Conservation (phyloP, 768 basidiomycete genomes). For the Sporobolomyces phaffii region DNA sequence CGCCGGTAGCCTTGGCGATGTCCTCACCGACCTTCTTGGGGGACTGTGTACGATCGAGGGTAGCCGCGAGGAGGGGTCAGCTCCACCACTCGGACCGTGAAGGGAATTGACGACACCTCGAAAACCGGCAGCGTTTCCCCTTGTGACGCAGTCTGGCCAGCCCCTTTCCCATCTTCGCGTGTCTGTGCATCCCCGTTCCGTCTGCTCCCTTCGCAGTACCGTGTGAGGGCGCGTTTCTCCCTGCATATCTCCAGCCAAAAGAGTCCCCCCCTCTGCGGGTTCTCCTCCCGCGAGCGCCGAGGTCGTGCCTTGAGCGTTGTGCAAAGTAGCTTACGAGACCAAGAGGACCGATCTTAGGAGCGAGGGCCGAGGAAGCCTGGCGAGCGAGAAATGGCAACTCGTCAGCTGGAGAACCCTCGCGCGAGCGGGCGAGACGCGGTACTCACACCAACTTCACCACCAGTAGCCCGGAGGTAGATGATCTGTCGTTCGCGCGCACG, state of each 20-base stretch:
- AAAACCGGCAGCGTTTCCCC: background rate
- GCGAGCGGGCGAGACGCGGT: fast-evolving
- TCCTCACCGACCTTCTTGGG: conserved; percentile 99
- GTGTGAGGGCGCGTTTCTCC: too few species aligned
- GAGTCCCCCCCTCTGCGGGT: too few species aligned
- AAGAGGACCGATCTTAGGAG: conserved; percentile 99
- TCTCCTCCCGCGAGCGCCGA: too few species aligned
- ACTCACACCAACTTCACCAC: conserved; percentile 82
- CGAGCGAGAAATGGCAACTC: too few species aligned
- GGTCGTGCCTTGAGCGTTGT: background rate
- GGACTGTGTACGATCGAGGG: conserved; percentile 55
- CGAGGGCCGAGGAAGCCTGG: conserved; percentile 83
- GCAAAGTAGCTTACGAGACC: conserved; percentile 69
- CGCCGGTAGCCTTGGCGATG: conserved; percentile 95
- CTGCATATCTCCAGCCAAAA: too few species aligned
- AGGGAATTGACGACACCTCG: background rate
- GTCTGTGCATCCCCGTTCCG: background rate
- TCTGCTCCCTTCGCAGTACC: too few species aligned
- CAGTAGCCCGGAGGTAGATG: conserved; percentile 95
- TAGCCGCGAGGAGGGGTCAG: background rate
- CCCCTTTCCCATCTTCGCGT: background rate
- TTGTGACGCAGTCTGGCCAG: too few species aligned
- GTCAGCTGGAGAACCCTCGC: background rate
- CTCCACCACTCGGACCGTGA: background rate
- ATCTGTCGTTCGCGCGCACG: conserved; percentile 50